Evolutionary conservation across 2,329 filamentous ascomycete genomes (phyloP).

Genomic region (Clonostachys byssicola): DNA sequence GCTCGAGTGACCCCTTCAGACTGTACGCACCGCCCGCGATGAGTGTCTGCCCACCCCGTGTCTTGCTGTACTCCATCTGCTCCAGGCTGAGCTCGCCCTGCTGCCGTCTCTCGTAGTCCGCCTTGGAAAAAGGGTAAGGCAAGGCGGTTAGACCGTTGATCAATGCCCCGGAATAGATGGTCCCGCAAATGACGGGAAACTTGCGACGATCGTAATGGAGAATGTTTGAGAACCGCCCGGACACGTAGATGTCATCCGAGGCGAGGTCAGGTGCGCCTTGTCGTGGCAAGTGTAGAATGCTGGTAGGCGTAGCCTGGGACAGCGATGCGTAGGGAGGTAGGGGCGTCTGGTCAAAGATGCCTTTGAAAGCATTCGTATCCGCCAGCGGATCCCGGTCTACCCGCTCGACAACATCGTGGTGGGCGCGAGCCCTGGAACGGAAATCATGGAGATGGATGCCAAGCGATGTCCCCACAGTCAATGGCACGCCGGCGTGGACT

Average conservation of each 20-base stretch:
- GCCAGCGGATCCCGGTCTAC: constrained; percentile 19
- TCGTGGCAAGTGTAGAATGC: constrained; percentile 71
- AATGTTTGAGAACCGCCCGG: constrained; percentile 83
- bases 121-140: constrained; percentile 61
- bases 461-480: constrained; percentile 80
- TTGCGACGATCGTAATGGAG: constrained; percentile 84
- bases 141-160: constrained; percentile 70
- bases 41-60: constrained; percentile 57
- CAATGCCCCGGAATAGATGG: constrained; percentile 79
- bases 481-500: constrained; percentile 58
- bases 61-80: constrained; percentile 49
- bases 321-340: constrained; percentile 63
- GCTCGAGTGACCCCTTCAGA: constrained; percentile 81
- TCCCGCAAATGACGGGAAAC: constrained; percentile 73
- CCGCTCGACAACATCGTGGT: constrained; percentile 26
- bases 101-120: constrained; percentile 55
- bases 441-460: constrained; percentile 82
- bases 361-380: constrained; percentile 21
- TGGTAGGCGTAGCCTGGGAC: constrained; percentile 76
- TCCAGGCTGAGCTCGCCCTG: constrained; percentile 50
- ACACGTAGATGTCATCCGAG: constrained; percentile 81
- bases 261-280: constrained; percentile 46
- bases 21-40: constrained; percentile 89
- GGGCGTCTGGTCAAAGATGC: constrained; percentile 47
- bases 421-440: constrained; percentile 35